phyloP scores from a whole-genome alignment of 2,329 filamentous ascomycete species.

The Talaromyces sp. region DNA sequence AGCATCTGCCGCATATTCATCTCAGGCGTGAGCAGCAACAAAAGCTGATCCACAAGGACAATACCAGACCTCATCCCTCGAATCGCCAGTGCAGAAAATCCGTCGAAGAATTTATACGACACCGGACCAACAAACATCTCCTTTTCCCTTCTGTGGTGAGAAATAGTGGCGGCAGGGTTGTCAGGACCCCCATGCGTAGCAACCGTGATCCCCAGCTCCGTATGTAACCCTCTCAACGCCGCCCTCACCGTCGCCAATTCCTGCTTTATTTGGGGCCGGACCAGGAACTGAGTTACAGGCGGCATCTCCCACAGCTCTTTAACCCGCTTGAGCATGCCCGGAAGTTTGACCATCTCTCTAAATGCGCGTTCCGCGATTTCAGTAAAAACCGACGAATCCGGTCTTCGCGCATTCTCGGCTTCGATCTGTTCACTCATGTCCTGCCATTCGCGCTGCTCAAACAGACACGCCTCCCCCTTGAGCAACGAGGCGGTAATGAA shows the following conservation, averaged over 20 bases:
- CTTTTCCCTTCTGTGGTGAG: not conserved
- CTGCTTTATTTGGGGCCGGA: slow-evolving; percentile 17
- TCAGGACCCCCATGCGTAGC: not conserved
- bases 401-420: slow-evolving; percentile 26
- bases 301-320: slow-evolving; percentile 19
- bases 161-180: not conserved
- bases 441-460: slow-evolving; percentile 14
- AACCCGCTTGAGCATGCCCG: slow-evolving; percentile 25
- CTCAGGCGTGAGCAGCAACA: slow-evolving; percentile 13
- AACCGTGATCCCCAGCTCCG: not conserved
- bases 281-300: slow-evolving; percentile 9
- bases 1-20: not conserved
- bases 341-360: slow-evolving; percentile 25
- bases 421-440: slow-evolving; percentile 29
- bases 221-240: not conserved
- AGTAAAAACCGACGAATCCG: slow-evolving; percentile 28
- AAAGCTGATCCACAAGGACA: slow-evolving; percentile 17
- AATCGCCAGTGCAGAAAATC: slow-evolving; percentile 16
- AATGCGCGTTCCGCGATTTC: slow-evolving; percentile 30
- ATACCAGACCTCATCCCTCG: slow-evolving; percentile 19
- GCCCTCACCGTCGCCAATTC: not conserved
- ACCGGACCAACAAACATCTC: not conserved
- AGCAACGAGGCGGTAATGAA: not conserved
- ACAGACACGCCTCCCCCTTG: not conserved
- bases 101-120: not conserved